phyloP scores from a whole-genome alignment of 495 filamentous ascomycete genomes.

The Podospora sp. region DNA sequence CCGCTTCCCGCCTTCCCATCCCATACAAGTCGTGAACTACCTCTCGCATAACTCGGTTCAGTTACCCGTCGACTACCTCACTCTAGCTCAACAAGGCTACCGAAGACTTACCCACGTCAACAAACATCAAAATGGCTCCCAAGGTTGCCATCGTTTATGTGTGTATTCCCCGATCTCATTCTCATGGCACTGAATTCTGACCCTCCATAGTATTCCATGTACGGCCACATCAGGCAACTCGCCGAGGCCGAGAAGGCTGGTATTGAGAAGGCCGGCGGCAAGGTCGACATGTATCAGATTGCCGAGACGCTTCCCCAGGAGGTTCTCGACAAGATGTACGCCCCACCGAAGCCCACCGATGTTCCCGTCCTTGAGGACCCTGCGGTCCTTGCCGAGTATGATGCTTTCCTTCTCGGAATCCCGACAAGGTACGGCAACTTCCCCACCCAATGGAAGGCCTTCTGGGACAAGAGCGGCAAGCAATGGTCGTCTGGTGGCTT shows the following conservation, averaged over 20 bases:
- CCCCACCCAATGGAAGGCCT: constrained; percentile 92
- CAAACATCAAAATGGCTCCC: constrained; percentile 74
- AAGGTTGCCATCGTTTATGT: constrained; percentile 91
- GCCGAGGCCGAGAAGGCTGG: constrained; percentile 90
- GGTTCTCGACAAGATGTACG: constrained; percentile 81
- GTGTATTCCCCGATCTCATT: constrained; percentile 40
- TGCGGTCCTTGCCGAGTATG: constrained; percentile 70
- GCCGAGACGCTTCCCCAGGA: constrained; percentile 84
- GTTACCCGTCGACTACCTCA: not conserved
- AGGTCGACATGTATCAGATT: constrained; percentile 78
- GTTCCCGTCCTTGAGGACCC: constrained; percentile 68
- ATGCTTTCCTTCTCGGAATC: constrained; percentile 92
- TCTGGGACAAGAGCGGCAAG: constrained; percentile 81
- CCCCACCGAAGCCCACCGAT: constrained; percentile 70
- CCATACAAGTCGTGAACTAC: not conserved
- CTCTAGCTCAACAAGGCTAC: not conserved
- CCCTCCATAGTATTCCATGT: constrained; percentile 84
- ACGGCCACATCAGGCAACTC: constrained; percentile 84
- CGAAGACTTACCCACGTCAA: constrained; percentile 19
- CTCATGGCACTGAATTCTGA: not conserved
- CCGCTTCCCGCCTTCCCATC: not conserved
- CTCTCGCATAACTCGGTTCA: not conserved
- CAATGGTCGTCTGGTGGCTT: constrained; percentile 73
- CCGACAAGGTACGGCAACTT: constrained; percentile 99
- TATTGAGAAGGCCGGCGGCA: constrained; percentile 84